A percentile compares a stretch with the other conserved stretches of the same genome.
These are phyloP conservation scores for Dactylis glomerata DNA, from an alignment of 176 grass and related monocot species.

Conservation along the genomic window DNA sequence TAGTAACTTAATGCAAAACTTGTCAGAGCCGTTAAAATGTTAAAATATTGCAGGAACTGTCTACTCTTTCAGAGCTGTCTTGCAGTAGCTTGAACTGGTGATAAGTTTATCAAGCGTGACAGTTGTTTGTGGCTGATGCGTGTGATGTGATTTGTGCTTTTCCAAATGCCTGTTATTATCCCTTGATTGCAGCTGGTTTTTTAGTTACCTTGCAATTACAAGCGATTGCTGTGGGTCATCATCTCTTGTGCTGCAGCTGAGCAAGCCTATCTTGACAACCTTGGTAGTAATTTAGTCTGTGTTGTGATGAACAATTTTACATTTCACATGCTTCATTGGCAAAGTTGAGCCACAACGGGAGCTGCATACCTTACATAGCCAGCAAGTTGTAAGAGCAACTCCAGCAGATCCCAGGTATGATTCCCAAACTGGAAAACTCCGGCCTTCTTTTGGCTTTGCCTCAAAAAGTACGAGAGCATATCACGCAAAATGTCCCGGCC, in stretches of 20 bases:
- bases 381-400: no score
- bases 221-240: not conserved
- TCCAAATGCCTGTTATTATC: not conserved
- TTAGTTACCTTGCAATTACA: not conserved
- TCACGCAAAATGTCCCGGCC: no score
- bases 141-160: not conserved
- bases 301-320: not conserved
- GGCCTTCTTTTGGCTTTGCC: no score
- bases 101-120: not conserved
- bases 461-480: no score
- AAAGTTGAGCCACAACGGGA: not conserved
- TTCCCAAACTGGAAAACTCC: no score
- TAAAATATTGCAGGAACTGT: not conserved
- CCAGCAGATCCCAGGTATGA: no score
- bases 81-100: conserved; percentile 7
- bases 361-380: no score
- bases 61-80: not conserved
- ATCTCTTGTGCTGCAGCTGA: not conserved
- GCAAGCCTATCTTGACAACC: not conserved
- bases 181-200: not conserved
- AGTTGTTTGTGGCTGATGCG: not conserved
- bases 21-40: not conserved
- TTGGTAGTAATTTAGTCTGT: not conserved
- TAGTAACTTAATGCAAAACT: conserved; percentile 22
- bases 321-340: not conserved